Base-by-base conservation (phyloP, 225 moss, liverwort and hornwort species). In the Thuidium tamariscinum region DNA sequence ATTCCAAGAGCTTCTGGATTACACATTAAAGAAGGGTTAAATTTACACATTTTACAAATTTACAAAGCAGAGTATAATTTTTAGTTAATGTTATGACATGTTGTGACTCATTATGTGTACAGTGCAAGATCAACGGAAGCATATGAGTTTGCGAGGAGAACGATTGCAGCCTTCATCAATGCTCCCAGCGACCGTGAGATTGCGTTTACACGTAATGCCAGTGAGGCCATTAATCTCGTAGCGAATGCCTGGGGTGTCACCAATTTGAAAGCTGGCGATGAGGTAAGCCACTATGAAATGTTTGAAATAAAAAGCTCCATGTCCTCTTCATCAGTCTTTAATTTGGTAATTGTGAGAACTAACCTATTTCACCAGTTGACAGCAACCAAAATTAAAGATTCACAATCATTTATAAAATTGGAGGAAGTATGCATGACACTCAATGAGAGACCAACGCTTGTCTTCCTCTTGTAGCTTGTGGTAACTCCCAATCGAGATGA, bases 211-310 rank as follows among this genome's bases (percentile, higher is more conserved):
- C 94, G 95, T 39, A 97, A 96, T 88, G 97, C 97, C 17, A 93
- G 88, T 39, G 97, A 97, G 88, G 96, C 96, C 46, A 96, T 97
- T 63, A 97, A 97, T 84, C 96, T 97, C 48, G 95, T 97, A 36
- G 96, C 97, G 10, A 89, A 94, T 83, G 55, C 94, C 27, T 96
- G 95, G 97, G 97, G 92, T 66, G 81, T 94, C 11, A 71, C 92
- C 61, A 93, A 96, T 66, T 85, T 95, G 52, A 89, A 92, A 85
- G 92, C 92, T 79, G 97, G 96, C 76, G 97, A 97, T 78, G 97
- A 97, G 95, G 97, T 95, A 23, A 70, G 27, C 11, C 6, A 8
- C 20, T 26, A 30, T 4, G 4, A 7, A 7, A 18, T 59, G 14
- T 34, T 44, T 79, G 16, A 23, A n/a, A 44, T 37, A n/a, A 4